Evolutionary conservation across 2,329 filamentous ascomycete species (phyloP).

Genomic region (Aspergillus awamori): DNA sequence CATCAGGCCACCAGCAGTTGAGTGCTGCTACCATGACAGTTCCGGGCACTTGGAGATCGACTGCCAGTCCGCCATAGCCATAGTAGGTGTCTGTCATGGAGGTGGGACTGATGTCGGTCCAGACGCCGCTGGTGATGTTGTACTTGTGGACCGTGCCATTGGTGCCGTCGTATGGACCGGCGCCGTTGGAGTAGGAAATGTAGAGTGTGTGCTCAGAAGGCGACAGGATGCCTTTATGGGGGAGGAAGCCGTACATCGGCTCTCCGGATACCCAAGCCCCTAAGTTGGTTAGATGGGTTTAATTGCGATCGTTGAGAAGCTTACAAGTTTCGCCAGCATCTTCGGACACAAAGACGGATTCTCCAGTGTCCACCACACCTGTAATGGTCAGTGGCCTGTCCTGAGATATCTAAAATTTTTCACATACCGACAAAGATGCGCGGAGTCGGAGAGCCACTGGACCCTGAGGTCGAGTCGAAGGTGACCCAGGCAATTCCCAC

Average conservation of each 20-base stretch:
- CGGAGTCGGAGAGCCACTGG: slow-evolving; percentile 53
- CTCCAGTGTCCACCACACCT: slow-evolving; percentile 53
- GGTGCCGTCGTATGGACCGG: slow-evolving; percentile 61
- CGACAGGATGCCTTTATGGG: slow-evolving; percentile 58
- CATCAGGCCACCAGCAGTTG: slow-evolving; percentile 64
- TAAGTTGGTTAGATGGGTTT: neutral
- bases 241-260: slow-evolving; percentile 53
- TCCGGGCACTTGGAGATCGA: slow-evolving; percentile 58
- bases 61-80: slow-evolving; percentile 59
- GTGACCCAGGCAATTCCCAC: slow-evolving; percentile 58
- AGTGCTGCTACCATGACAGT: slow-evolving; percentile 60
- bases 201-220: slow-evolving; percentile 58
- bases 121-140: slow-evolving; percentile 52
- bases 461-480: slow-evolving; percentile 57
- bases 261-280: slow-evolving; percentile 49
- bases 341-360: slow-evolving; percentile 58
- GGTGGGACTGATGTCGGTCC: slow-evolving; percentile 61
- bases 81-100: slow-evolving; percentile 52
- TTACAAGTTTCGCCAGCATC: slow-evolving; percentile 59
- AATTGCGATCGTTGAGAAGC: slow-evolving; percentile 21
- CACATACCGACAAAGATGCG: slow-evolving; percentile 59
- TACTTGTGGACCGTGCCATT: slow-evolving; percentile 59
- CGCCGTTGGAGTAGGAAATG: slow-evolving; percentile 58
- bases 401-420: too few relatives aligned
- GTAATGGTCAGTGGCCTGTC: neutral